Evolutionary conservation across 169 alveolate species (phyloP).

Genomic region (Plasmodium cynomolgi): DNA sequence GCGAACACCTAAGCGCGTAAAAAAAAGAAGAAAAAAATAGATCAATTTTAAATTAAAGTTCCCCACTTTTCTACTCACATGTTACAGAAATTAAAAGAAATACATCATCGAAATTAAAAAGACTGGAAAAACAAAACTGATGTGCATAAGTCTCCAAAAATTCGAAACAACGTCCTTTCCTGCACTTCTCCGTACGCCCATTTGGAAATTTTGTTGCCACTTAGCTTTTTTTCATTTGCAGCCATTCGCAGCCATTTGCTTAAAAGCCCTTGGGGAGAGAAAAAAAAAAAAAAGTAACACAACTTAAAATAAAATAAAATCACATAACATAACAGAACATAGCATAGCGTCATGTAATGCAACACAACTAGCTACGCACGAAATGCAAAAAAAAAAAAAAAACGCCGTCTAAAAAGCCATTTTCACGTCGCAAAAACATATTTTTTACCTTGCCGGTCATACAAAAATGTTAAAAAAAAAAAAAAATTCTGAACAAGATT

Average conservation of each 20-base stretch:
- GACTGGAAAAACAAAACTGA: not conserved
- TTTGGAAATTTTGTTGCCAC: not conserved
- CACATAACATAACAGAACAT: too few relatives aligned
- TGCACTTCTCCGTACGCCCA: not conserved
- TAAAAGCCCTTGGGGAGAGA: not conserved
- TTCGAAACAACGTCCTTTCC: not conserved
- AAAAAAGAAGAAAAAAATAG: not conserved
- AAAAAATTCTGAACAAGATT: constrained; percentile 15
- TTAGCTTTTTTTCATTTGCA: not conserved
- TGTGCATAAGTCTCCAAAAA: not conserved
- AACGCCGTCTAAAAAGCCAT: constrained; percentile 6
- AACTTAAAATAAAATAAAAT: too few relatives aligned
- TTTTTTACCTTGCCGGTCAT: constrained; percentile 38
- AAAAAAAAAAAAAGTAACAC: not conserved
- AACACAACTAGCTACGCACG: not conserved
- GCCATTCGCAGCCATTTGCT: not conserved
- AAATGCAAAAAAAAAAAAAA: constrained; percentile 6
- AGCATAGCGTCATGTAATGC: not conserved
- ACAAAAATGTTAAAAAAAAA: constrained; percentile 7
- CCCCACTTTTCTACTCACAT: not conserved
- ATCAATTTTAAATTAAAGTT: constrained; percentile 11
- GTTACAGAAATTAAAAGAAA: not conserved
- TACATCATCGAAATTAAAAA: not conserved
- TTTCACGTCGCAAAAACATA: not conserved
- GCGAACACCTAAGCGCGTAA: not conserved